Conservation (phyloP, 1,284 basidiomycete genomes). For the Coniferiporia sulphurascens region DNA sequence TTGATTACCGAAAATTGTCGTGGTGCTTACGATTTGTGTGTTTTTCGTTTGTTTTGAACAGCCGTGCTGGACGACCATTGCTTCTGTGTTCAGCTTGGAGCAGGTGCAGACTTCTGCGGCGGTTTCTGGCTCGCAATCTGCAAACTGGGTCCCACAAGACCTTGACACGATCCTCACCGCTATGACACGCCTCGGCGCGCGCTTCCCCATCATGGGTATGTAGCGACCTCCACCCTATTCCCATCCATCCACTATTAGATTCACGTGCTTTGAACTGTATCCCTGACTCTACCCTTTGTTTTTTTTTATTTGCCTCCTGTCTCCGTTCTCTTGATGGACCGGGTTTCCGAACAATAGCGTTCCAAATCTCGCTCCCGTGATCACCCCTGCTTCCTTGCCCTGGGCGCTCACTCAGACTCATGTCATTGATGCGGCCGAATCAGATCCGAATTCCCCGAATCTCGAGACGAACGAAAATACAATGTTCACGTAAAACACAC, state of each 20-base stretch:
- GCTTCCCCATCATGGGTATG: neutral
- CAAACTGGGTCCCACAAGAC: conserved; percentile 58
- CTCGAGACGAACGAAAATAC: neutral
- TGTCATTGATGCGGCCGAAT: neutral
- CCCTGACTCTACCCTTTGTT: neutral
- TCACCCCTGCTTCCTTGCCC: no score
- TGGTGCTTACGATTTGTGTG: neutral
- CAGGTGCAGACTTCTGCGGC: conserved; percentile 39
- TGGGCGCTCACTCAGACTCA: no score
- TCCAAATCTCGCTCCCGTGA: neutral
- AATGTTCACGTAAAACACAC: neutral
- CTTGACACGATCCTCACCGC: conserved; percentile 56
- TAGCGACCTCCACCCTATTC: neutral
- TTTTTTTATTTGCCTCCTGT: neutral
- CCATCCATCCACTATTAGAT: neutral
- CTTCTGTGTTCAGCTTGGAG: conserved; percentile 61
- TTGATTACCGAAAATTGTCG: neutral
- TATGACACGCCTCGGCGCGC: conserved; percentile 47
- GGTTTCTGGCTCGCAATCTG: conserved; percentile 35
- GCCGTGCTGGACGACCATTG: conserved; percentile 67
- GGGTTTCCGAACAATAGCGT: neutral
- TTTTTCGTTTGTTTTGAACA: conserved; percentile 23
- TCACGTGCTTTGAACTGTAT: neutral
- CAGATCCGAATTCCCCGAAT: neutral
- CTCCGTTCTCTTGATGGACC: neutral